Evolutionary conservation across 1,284 basidiomycete genomes (phyloP).

Genomic region (Thelephora terrestris): DNA sequence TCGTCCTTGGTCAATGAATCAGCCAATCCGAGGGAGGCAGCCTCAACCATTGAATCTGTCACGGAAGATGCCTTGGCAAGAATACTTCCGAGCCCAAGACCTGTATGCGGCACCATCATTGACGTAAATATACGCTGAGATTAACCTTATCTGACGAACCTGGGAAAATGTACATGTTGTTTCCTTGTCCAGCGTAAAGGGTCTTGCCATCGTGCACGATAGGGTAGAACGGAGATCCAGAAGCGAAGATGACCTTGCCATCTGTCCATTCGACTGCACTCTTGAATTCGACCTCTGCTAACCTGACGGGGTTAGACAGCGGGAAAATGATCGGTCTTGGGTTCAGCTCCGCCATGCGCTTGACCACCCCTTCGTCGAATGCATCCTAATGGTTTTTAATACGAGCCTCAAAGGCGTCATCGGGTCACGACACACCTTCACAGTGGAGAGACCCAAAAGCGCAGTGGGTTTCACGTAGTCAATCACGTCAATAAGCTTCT

Average conservation of each 20-base stretch:
- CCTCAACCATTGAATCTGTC: conserved; percentile 77
- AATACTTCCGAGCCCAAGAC: conserved; percentile 76
- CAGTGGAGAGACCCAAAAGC: conserved; percentile 84
- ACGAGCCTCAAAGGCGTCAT: background rate
- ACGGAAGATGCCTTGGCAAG: conserved; percentile 55
- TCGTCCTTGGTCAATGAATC: conserved; percentile 71
- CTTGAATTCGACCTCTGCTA: conserved; percentile 80
- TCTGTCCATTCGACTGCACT: conserved; percentile 74
- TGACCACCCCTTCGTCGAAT: conserved; percentile 70
- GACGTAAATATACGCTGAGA: conserved; percentile 12
- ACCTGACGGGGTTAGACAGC: conserved; percentile 85
- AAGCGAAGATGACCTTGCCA: conserved; percentile 78
- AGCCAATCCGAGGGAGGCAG: conserved; percentile 68
- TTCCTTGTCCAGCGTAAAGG: conserved; percentile 82
- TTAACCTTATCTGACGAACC: conserved; percentile 26
- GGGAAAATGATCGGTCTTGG: conserved; percentile 90
- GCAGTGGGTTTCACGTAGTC: conserved; percentile 86
- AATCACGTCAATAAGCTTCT: conserved; percentile 71
- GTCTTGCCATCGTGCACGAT: conserved; percentile 47
- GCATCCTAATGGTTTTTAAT: conserved; percentile 39
- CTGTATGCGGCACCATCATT: conserved; percentile 25
- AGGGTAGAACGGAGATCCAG: conserved; percentile 82
- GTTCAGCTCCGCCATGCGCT: conserved; percentile 80
- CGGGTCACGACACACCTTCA: conserved; percentile 34
- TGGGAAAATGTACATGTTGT: conserved; percentile 83